These are phyloP conservation scores for Russula abietina DNA, from an alignment of 768 basidiomycete genomes.

Conservation along the genomic window DNA sequence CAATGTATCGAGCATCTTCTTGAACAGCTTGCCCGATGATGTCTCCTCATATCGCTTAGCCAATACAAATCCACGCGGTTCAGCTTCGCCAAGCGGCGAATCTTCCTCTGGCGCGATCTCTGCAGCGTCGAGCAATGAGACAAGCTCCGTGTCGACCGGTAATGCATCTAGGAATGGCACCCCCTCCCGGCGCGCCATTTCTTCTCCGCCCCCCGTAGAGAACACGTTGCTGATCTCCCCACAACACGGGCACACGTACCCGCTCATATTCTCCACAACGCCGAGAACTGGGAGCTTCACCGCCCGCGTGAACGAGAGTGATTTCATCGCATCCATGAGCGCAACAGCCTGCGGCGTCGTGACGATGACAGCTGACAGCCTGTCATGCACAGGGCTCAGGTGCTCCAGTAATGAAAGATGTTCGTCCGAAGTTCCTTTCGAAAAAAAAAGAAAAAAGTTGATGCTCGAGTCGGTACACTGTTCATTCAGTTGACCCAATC, in stretches of 20 bases:
- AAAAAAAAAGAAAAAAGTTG: not conserved
- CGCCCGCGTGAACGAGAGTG: slow-evolving; percentile 88
- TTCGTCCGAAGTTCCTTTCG: slow-evolving; percentile 95
- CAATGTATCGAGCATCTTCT: slow-evolving; percentile 42
- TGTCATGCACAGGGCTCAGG: slow-evolving; percentile 73
- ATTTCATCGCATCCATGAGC: slow-evolving; percentile 91
- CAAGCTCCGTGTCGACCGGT: slow-evolving; percentile 90
- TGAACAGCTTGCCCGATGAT: slow-evolving; percentile 63
- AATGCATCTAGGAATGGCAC: slow-evolving; percentile 79
- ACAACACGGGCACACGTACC: slow-evolving; percentile 96
- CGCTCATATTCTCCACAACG: slow-evolving; percentile 97
- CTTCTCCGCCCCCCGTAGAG: slow-evolving; percentile 87
- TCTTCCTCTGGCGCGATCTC: slow-evolving; percentile 26
- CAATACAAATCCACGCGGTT: slow-evolving; percentile 42
- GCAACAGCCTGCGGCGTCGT: slow-evolving; percentile 98
- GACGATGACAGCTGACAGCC: slow-evolving; percentile 81
- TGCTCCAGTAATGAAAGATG: slow-evolving; percentile 95
- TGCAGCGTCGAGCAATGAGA: slow-evolving; percentile 73
- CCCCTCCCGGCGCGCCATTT: slow-evolving; percentile 72
- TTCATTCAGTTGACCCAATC: not conserved
- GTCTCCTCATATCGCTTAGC: slow-evolving; percentile 61
- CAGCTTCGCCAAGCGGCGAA: slow-evolving; percentile 25
- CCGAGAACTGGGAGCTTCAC: slow-evolving; percentile 85
- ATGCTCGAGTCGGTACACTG: not conserved
- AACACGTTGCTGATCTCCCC: slow-evolving; percentile 94